Percentiles rank a stretch among this genome's conserved stretches.
Conservation (phyloP, 257 asterid genomes). For the Fraxinus excelsior region DNA sequence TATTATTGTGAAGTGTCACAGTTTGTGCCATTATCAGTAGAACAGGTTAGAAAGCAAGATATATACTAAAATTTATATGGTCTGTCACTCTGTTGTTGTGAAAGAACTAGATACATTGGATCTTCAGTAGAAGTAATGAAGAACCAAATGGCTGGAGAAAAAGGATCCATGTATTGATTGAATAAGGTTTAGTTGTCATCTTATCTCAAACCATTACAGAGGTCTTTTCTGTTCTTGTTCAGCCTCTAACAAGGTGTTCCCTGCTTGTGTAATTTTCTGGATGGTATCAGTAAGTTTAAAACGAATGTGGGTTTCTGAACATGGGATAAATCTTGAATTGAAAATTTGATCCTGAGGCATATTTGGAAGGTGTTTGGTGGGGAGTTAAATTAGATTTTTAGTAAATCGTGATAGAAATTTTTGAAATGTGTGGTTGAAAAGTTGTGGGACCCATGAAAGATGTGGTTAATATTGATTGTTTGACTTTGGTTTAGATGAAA, state of each 20-base stretch:
- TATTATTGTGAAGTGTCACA: background rate
- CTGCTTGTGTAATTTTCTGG: background rate
- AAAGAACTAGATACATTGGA: background rate
- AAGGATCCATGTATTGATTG: background rate
- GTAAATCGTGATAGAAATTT: too few relatives aligned
- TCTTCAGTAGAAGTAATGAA: background rate
- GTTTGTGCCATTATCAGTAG: background rate
- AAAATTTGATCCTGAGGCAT: background rate
- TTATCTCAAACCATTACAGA: background rate
- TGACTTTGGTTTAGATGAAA: too few relatives aligned
- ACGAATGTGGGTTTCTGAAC: background rate
- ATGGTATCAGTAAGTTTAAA: background rate
- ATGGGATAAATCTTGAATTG: background rate
- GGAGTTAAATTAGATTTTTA: too few relatives aligned
- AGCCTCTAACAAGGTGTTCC: background rate
- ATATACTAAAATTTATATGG: background rate
- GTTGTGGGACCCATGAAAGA: too few relatives aligned
- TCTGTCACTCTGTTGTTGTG: background rate
- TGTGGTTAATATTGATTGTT: too few relatives aligned
- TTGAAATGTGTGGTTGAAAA: too few relatives aligned
- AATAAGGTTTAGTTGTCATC: background rate
- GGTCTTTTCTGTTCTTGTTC: background rate
- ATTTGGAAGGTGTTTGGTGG: too few relatives aligned
- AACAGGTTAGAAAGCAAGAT: background rate
- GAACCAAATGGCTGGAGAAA: background rate